These are phyloP conservation scores for Acacia acuminata DNA, from an alignment of 306 rosid species.

Conservation along the genomic window DNA sequence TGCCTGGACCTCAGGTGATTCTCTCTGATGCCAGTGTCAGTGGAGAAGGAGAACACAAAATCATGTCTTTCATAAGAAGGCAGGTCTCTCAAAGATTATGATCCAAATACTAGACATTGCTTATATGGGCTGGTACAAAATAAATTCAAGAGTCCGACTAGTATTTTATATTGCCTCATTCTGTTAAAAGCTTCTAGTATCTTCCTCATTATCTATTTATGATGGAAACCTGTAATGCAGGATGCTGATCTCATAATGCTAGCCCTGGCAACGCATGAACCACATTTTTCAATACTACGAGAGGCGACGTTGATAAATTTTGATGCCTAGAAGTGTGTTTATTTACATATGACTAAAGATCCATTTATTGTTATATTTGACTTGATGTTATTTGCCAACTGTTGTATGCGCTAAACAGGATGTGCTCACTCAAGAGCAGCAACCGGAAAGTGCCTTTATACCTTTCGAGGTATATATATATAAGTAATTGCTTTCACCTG, in stretches of 20 bases:
- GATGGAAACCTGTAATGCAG: slow-evolving; percentile 35
- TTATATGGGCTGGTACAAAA: slow-evolving; percentile 56
- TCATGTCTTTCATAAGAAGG: slow-evolving; percentile 45
- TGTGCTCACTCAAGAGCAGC: slow-evolving; percentile 1
- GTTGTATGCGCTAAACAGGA: slow-evolving; percentile 12
- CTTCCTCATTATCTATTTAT: neutral
- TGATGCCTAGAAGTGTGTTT: neutral
- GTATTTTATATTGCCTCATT: neutral
- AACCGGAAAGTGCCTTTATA: neutral
- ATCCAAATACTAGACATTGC: slow-evolving; percentile 61
- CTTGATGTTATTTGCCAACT: neutral
- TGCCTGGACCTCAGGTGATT: neutral
- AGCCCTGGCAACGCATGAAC: slow-evolving; percentile 57
- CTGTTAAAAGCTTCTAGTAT: neutral
- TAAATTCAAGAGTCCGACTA: neutral
- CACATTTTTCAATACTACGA: slow-evolving; percentile 64
- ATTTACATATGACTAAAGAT: neutral
- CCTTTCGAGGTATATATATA: slow-evolving; percentile 46
- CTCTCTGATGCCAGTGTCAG: slow-evolving; percentile 47
- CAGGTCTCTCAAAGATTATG: slow-evolving; percentile 41
- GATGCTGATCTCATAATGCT: slow-evolving; percentile 69
- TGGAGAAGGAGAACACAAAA: slow-evolving; percentile 75
- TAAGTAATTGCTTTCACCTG: neutral
- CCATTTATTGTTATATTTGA: neutral
- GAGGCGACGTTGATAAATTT: slow-evolving; percentile 43